Evolutionary conservation across 192 early-diverging fungal genomes (phyloP), one percentile per base, ranked within the genome.

Genomic region (Backusella luteola): DNA sequence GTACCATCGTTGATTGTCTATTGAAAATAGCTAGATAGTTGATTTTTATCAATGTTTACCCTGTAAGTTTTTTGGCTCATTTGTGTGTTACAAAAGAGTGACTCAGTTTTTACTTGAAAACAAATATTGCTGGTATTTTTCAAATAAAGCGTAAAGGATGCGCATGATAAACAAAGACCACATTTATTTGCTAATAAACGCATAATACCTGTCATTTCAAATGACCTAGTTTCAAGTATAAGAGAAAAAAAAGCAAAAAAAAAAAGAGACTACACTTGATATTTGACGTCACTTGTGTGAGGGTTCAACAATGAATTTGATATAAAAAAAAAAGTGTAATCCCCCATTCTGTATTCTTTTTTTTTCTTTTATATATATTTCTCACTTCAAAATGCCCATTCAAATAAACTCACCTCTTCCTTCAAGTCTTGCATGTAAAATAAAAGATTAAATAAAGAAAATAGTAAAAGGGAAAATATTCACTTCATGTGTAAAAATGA

Each of bases 341-440:
- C 26, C 56, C 26, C 56, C 26, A 63, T 63, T 63, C 26, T 63
- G 56, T 63, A 14, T 29, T 14, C 56, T 63, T 8, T 63, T 8
- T 63, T 63, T 14, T 23, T 59, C 7, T 59, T 63, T 63, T 49
- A 7, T n/a, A 49, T n/a, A 49, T 49, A 49, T 21, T 56, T 56
- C 23, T 21, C 11, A 56, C 19, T 56, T 56, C n/a, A 63, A 63
- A 63, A 63, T 63, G 56, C 21, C 56, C 3, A 63, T 63, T 14
- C 11, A 34, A 7, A 76, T 85, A 34, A 85, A 85, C 52, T 80
- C 81, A 34, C 84, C 84, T 39, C 46, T 85, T 52, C 84, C 84
- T 59, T 53, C 69, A 34, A 70, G 76, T 69, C 69, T 86, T 53
- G 67, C 80, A 34, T 56, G 80, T 82, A 81, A 66, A 29, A 11